Percentiles rank a stretch among this genome's conserved stretches.
Conservation (phyloP, 768 basidiomycete species). For the Auriscalpium orientale region DNA sequence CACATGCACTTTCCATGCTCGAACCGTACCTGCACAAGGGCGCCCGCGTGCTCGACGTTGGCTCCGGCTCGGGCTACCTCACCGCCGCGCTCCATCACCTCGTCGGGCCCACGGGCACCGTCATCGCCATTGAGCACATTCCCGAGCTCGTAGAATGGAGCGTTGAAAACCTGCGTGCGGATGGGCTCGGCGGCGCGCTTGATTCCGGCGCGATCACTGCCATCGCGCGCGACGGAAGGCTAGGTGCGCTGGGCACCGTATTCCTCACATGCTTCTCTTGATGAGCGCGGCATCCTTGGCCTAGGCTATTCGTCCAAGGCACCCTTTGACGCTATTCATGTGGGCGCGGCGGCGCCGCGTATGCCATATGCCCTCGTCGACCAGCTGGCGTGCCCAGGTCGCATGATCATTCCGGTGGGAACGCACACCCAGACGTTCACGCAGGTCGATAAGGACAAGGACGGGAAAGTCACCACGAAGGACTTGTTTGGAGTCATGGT, state of each 20-base stretch:
- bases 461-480: constrained; percentile 57
- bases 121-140: constrained; percentile 91
- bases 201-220: constrained; percentile 52
- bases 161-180: constrained; percentile 55
- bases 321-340: constrained; percentile 67
- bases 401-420: constrained; percentile 94
- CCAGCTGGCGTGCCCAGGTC: constrained; percentile 67
- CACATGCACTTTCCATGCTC: constrained; percentile 75
- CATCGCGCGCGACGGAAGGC: constrained; percentile 71
- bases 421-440: constrained; percentile 46
- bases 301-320: constrained; percentile 17
- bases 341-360: constrained; percentile 82
- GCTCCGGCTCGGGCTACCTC: constrained; percentile 84
- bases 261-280: not conserved
- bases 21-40: constrained; percentile 65
- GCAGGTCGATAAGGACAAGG: constrained; percentile 70
- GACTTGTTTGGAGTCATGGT: constrained; percentile 80
- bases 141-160: constrained; percentile 67
- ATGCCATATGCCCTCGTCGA: constrained; percentile 67
- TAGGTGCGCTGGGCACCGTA: constrained; percentile 37
- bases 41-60: constrained; percentile 79
- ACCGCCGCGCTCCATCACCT: constrained; percentile 77
- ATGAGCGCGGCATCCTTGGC: too few relatives aligned
- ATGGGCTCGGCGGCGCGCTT: constrained; percentile 51
- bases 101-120: constrained; percentile 46